Evolutionary conservation across 2,329 filamentous ascomycete genomes (phyloP).

Genomic region (Trichoderma sp.): DNA sequence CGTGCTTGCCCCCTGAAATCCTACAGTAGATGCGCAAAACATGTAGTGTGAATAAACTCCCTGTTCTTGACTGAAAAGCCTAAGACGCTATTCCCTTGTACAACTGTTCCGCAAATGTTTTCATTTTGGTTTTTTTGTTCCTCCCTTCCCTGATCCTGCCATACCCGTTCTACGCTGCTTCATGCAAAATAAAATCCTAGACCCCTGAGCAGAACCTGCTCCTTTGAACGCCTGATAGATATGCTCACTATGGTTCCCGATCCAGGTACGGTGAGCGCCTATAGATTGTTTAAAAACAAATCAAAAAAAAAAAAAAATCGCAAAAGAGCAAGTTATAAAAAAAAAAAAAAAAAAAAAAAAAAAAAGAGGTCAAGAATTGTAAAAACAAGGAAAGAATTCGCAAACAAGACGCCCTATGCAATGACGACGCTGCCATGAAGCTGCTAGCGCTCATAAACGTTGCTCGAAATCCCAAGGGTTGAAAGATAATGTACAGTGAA

Average conservation of each 20-base stretch:
- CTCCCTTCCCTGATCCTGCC: not conserved
- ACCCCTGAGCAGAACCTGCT: slow-evolving; percentile 10
- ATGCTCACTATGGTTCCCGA: slow-evolving; percentile 10
- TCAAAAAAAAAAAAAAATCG: not conserved
- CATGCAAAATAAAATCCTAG: slow-evolving; percentile 9
- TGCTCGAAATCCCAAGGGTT: slow-evolving; percentile 8
- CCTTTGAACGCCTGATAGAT: slow-evolving; percentile 16
- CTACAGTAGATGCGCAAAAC: not conserved
- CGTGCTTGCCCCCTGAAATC: not conserved
- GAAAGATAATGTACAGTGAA: slow-evolving; percentile 16
- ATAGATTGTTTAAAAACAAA: not conserved
- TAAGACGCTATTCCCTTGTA: not conserved
- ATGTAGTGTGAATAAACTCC: slow-evolving; percentile 1
- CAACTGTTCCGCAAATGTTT: slow-evolving; percentile 8
- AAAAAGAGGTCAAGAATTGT: not conserved
- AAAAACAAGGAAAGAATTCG: not conserved
- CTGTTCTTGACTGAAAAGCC: slow-evolving; percentile 4
- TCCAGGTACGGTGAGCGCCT: slow-evolving; percentile 7
- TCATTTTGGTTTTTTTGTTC: not conserved
- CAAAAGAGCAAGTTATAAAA: not conserved
- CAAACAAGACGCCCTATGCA: slow-evolving; percentile 18
- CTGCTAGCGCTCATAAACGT: slow-evolving; percentile 14
- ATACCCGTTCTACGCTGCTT: slow-evolving; percentile 15
- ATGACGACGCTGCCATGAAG: slow-evolving; percentile 18
- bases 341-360: not conserved